Percentiles rank a stretch among this genome's conserved stretches.
Evolutionary conservation across 176 grass and related monocot genomes (phyloP).

Genomic region (Dendrocalamus sinicus): DNA sequence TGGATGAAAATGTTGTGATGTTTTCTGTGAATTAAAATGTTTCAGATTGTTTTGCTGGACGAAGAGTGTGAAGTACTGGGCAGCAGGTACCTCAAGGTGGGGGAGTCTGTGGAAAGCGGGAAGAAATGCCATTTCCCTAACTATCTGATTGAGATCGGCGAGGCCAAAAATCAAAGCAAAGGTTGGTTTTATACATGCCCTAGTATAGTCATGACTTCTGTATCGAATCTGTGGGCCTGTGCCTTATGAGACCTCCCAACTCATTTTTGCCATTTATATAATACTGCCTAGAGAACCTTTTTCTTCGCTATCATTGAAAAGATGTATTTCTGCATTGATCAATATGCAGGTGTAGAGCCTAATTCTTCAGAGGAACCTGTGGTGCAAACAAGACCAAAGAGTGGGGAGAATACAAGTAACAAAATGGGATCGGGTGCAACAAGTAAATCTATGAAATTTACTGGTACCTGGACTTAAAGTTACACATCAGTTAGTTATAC

Average conservation of each 20-base stretch:
- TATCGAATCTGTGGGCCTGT: not conserved
- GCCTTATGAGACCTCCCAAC: not conserved
- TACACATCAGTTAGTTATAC: slow-evolving; percentile 3
- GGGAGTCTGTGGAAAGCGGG: slow-evolving; percentile 63
- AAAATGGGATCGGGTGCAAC: slow-evolving; percentile 20
- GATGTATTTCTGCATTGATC: slow-evolving; percentile 23
- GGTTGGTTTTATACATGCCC: slow-evolving; percentile 43
- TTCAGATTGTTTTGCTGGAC: slow-evolving; percentile 67
- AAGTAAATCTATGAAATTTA: slow-evolving; percentile 45
- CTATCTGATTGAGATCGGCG: slow-evolving; percentile 63
- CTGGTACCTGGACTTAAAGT: slow-evolving; percentile 19
- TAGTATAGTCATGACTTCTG: not conserved
- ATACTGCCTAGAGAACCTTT: not conserved
- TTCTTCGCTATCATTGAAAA: not conserved
- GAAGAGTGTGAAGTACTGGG: slow-evolving; percentile 61
- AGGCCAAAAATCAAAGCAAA: slow-evolving; percentile 40
- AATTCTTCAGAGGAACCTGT: slow-evolving; percentile 17
- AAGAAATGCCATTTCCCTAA: slow-evolving; percentile 58
- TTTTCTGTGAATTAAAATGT: slow-evolving; percentile 26
- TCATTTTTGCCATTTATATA: not conserved
- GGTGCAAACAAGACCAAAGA: not conserved
- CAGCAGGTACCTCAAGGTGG: slow-evolving; percentile 64
- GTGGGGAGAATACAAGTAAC: slow-evolving; percentile 19
- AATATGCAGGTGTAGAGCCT: slow-evolving; percentile 8
- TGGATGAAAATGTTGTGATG: slow-evolving; percentile 21